These are phyloP conservation scores for Naganishia vishniacii DNA, from an alignment of 768 basidiomycete species.

Conservation along the genomic window DNA sequence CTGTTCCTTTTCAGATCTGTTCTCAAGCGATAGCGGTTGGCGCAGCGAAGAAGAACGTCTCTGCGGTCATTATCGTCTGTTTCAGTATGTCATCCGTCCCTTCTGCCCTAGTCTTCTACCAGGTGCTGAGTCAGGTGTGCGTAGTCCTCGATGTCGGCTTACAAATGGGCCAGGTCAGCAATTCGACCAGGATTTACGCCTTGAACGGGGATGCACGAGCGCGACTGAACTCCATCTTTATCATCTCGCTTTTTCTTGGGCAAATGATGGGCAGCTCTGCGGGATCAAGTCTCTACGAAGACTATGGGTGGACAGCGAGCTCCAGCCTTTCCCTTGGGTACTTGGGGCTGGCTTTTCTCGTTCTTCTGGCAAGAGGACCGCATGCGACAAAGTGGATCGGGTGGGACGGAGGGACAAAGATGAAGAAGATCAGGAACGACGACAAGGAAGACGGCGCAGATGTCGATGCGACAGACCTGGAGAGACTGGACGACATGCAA, in stretches of 20 bases:
- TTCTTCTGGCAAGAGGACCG: constrained; percentile 65
- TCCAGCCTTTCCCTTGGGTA: constrained; percentile 61
- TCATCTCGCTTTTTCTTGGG: constrained; percentile 69
- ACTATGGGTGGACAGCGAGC: constrained; percentile 65
- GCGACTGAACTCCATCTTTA: constrained; percentile 68
- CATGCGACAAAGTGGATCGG: constrained; percentile 54
- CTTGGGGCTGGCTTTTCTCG: constrained; percentile 56
- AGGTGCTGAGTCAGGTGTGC: neutral
- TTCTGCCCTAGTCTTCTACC: neutral
- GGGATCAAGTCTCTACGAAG: constrained; percentile 65
- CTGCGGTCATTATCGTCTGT: constrained; percentile 63
- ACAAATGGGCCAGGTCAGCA: constrained; percentile 68
- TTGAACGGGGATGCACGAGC: constrained; percentile 56
- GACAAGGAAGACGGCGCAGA: neutral
- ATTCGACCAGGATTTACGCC: constrained; percentile 59
- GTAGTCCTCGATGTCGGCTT: constrained; percentile 60
- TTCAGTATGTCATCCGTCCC: constrained; percentile 52
- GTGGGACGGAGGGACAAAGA: constrained; percentile 48
- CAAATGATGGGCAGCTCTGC: constrained; percentile 77
- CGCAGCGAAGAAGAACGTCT: constrained; percentile 65
- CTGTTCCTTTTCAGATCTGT: constrained; percentile 49
- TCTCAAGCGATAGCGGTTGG: constrained; percentile 64
- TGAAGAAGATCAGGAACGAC: constrained; percentile 34
- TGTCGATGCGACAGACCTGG: neutral
- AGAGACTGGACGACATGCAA: neutral